phyloP scores from a whole-genome alignment of 768 basidiomycete species.

The Xerocomus potaroensis region DNA sequence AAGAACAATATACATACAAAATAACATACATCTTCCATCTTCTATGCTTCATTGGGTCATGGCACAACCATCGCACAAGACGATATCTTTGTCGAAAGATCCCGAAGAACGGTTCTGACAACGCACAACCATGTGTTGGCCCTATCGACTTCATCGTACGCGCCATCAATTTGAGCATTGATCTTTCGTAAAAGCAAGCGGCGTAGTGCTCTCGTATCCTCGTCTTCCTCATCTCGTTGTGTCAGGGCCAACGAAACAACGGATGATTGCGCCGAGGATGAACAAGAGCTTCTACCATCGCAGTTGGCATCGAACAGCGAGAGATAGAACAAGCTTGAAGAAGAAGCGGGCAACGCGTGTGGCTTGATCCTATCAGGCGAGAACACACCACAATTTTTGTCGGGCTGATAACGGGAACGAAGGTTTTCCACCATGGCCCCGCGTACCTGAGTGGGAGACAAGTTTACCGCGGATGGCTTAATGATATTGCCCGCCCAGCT shows the following conservation, averaged over 20 bases:
- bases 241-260: constrained; percentile 46
- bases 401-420: constrained; percentile 27
- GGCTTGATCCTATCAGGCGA: constrained; percentile 8
- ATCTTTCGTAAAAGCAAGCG: constrained; percentile 65
- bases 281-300: constrained; percentile 10
- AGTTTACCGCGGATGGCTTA: constrained; percentile 2
- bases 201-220: constrained; percentile 59
- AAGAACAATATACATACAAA: constrained; percentile 30
- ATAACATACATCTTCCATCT: constrained; percentile 29
- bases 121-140: constrained; percentile 57
- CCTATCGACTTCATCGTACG: constrained; percentile 62
- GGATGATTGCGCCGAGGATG: constrained; percentile 33
- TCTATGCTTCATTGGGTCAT: constrained; percentile 10
- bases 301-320: constrained; percentile 14
- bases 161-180: constrained; percentile 49
- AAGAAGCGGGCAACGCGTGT: constrained; percentile 1
- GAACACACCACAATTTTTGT: constrained; percentile 18
- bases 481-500: constrained; percentile 9
- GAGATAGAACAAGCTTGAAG: constrained; percentile 19
- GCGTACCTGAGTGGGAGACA: constrained; percentile 39
- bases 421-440: constrained; percentile 43
- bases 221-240: constrained; percentile 52
- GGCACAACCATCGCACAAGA: constrained; percentile 3
- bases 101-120: constrained; percentile 58
- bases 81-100: constrained; percentile 37